phyloP scores from a whole-genome alignment of 73 alveolate genomes.

The Tetrahymena malaccensis region DNA sequence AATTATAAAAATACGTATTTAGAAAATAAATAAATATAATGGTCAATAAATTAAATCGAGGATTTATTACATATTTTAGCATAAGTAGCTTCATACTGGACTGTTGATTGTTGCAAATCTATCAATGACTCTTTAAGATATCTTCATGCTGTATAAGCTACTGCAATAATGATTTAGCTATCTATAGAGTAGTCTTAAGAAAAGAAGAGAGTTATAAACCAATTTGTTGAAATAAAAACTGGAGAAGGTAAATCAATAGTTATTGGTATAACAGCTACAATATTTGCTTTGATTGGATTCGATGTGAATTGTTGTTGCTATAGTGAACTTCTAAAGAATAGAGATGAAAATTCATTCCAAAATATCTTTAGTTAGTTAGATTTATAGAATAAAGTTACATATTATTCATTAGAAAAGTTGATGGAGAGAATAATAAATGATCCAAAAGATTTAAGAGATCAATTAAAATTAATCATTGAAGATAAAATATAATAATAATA shows the following conservation, averaged over 20 bases:
- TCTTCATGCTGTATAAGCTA: too few species aligned
- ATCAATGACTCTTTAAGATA: too few species aligned
- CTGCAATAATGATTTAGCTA: too few species aligned
- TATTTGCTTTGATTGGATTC: background rate
- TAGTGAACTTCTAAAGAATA: background rate
- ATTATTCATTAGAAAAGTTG: background rate
- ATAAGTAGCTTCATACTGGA: too few species aligned
- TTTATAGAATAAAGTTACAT: background rate
- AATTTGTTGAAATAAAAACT: background rate
- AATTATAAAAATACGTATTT: too few species aligned
- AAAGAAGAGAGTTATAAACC: background rate
- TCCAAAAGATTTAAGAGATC: background rate
- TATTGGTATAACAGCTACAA: background rate
- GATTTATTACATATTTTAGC: too few species aligned
- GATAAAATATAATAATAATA: background rate
- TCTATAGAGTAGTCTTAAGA: too few species aligned
- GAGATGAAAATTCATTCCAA: background rate
- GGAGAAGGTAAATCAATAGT: background rate
- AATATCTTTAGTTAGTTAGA: background rate
- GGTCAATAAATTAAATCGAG: too few species aligned
- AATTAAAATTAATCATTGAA: background rate
- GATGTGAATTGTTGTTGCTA: background rate
- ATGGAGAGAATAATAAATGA: background rate
- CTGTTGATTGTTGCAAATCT: too few species aligned
- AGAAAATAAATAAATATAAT: too few species aligned